Evolutionary conservation across 257 asterid genomes (phyloP).

Genomic region (Agastache rugosa): DNA sequence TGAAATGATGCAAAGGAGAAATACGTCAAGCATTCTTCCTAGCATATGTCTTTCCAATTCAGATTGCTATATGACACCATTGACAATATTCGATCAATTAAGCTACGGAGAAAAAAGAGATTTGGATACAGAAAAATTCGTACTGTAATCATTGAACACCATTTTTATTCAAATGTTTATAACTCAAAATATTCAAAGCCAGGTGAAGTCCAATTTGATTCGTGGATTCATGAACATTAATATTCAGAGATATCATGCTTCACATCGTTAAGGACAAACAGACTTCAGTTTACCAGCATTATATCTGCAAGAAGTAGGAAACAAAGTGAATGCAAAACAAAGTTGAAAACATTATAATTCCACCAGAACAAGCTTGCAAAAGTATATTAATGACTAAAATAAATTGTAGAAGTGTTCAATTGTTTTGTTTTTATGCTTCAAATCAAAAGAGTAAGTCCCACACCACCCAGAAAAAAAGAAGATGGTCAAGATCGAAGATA

Average conservation of each 20-base stretch:
- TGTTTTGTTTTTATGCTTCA: neutral
- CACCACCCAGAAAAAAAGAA: neutral
- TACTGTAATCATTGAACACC: conserved; percentile 15
- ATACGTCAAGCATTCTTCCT: neutral
- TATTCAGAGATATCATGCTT: conserved; percentile 30
- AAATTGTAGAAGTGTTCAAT: neutral
- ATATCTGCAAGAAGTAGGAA: conserved; percentile 11
- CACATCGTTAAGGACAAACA: neutral
- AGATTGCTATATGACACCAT: conserved; percentile 16
- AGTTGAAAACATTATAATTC: conserved; percentile 4
- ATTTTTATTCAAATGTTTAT: conserved; percentile 9
- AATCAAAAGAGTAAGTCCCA: conserved; percentile 13
- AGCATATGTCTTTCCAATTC: conserved; percentile 11
- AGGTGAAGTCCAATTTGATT: conserved; percentile 12
- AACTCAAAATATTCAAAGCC: conserved; percentile 19
- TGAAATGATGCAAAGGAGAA: conserved; percentile 25
- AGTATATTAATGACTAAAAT: conserved; percentile 2
- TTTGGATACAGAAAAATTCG: conserved; percentile 12
- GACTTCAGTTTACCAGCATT: neutral
- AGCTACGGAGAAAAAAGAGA: conserved; percentile 8
- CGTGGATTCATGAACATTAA: conserved; percentile 15
- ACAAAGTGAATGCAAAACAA: conserved; percentile 13
- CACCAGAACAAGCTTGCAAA: neutral
- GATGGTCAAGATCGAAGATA: conserved; percentile 2
- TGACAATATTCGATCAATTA: neutral